These are phyloP conservation scores for Gloeopeniophorella convolvens DNA, from an alignment of 768 basidiomycete species.

Conservation along the genomic window DNA sequence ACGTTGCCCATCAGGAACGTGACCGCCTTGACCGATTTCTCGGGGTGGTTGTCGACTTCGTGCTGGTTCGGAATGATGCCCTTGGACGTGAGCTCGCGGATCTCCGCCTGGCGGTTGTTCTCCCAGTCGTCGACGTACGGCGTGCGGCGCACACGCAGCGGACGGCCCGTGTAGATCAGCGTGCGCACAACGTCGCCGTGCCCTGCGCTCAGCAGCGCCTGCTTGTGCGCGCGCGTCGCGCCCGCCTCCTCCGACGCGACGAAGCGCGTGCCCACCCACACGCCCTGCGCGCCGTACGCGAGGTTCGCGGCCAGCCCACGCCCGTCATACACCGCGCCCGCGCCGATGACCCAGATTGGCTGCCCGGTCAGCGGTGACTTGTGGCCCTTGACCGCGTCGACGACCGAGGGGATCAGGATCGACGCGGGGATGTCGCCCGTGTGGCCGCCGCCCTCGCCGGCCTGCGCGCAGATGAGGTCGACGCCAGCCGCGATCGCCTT, in stretches of 20 bases:
- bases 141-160: constrained; percentile 78
- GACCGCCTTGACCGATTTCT: constrained; percentile 59
- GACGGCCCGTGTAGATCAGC: constrained; percentile 86
- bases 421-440: constrained; percentile 81
- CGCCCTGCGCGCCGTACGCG: constrained; percentile 83
- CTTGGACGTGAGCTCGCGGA: constrained; percentile 72
- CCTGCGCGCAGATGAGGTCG: constrained; percentile 92
- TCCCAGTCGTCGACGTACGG: constrained; percentile 87
- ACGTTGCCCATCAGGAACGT: constrained; percentile 85
- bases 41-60: constrained; percentile 75
- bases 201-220: constrained; percentile 59
- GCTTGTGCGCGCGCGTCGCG: constrained; percentile 82
- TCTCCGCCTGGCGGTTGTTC: constrained; percentile 70
- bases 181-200: constrained; percentile 79
- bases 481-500: constrained; percentile 81
- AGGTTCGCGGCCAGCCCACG: constrained; percentile 83
- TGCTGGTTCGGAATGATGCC: constrained; percentile 73
- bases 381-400: constrained; percentile 73
- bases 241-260: constrained; percentile 76
- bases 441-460: constrained; percentile 68
- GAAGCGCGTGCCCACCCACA: constrained; percentile 66
- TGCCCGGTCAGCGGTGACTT: constrained; percentile 75
- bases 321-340: constrained; percentile 89
- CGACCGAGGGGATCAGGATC: constrained; percentile 86
- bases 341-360: constrained; percentile 84